phyloP scores from a whole-genome alignment of 176 grass and related monocot genomes.

The Avena insularis region DNA sequence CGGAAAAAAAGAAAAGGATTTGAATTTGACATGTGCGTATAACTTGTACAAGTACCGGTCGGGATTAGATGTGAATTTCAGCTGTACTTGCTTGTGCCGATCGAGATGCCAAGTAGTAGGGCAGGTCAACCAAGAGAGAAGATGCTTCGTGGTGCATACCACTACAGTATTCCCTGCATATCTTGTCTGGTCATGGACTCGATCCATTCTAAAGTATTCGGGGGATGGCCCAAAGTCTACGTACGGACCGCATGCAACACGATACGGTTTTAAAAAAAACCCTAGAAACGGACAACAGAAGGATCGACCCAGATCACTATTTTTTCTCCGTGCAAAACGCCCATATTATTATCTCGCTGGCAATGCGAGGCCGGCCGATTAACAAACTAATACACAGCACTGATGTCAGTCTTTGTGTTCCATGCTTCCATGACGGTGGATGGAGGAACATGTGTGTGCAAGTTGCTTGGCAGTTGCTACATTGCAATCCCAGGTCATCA shows the following conservation, averaged over 20 bases:
- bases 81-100: background rate
- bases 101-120: background rate
- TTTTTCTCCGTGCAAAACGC: background rate
- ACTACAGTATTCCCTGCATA: background rate
- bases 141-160: background rate
- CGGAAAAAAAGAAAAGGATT: no score
- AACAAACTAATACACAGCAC: background rate
- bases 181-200: background rate
- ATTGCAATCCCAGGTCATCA: slow-evolving; percentile 20
- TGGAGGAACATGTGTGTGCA: background rate
- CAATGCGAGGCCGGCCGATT: background rate
- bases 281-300: background rate
- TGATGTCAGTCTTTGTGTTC: background rate
- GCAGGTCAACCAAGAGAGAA: slow-evolving; percentile 1
- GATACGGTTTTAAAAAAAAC: background rate
- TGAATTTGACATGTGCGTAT: no score
- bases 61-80: no score
- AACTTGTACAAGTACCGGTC: no score
- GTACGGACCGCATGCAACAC: background rate
- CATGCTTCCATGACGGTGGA: slow-evolving; percentile 38
- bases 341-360: background rate
- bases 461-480: slow-evolving; percentile 22
- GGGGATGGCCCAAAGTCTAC: background rate
- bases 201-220: background rate
- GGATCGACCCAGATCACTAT: background rate